These are phyloP conservation scores for Tolypocladium endophyticum DNA, from an alignment of 2,329 filamentous ascomycete species.

Conservation along the genomic window DNA sequence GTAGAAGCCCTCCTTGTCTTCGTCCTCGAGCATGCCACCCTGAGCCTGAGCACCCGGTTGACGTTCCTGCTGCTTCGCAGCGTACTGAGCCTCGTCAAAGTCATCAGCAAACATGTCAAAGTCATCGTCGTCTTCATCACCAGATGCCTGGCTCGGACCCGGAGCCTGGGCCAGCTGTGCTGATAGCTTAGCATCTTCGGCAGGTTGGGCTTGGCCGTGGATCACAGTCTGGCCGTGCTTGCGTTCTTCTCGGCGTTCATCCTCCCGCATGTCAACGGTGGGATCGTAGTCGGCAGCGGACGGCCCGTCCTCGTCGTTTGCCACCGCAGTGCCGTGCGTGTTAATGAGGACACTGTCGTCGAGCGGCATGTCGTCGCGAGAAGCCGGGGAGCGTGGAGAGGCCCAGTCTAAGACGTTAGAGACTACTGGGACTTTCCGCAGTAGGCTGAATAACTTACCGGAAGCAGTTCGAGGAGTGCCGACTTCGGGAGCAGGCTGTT, in stretches of 20 bases:
- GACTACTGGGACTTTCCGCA: not conserved
- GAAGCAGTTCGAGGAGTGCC: conserved; percentile 34
- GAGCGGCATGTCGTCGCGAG: conserved; percentile 46
- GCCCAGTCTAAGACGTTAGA: conserved; percentile 21
- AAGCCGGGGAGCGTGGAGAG: conserved; percentile 33
- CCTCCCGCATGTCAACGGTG: conserved; percentile 78
- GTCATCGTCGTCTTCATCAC: conserved; percentile 56
- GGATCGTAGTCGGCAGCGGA: conserved; percentile 94
- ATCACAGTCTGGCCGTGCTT: conserved; percentile 46
- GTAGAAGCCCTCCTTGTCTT: conserved; percentile 93
- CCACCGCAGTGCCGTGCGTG: conserved; percentile 33
- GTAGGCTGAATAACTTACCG: conserved; percentile 23
- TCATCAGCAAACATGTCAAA: conserved; percentile 88
- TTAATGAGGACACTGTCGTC: conserved; percentile 61
- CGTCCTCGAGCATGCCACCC: conserved; percentile 78
- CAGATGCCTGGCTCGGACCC: conserved; percentile 18
- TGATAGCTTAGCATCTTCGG: conserved; percentile 8
- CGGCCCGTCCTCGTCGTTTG: conserved; percentile 53
- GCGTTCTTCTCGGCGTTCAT: conserved; percentile 59
- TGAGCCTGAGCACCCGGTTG: conserved; percentile 51
- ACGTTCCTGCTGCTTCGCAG: conserved; percentile 35
- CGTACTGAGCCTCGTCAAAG: conserved; percentile 56
- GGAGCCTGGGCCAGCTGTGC: conserved; percentile 17
- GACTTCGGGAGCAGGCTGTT: conserved; percentile 17
- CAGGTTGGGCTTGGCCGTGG: conserved; percentile 30